Conservation (phyloP, 2,329 filamentous ascomycete genomes). For the Penicillium sp. region DNA sequence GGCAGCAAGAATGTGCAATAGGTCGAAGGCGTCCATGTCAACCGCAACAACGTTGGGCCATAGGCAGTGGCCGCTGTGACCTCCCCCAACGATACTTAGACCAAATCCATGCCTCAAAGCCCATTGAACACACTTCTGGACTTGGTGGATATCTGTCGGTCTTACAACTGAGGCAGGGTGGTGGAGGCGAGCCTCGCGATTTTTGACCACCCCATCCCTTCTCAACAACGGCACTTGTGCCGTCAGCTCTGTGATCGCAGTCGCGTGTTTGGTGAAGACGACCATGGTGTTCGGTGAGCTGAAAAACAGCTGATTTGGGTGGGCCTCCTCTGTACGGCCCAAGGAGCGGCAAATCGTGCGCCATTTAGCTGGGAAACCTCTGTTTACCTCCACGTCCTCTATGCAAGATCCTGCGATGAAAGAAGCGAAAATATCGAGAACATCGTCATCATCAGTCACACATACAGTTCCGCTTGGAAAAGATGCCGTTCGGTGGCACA, state of each 20-base stretch:
- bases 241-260: constrained; percentile 45
- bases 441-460: constrained; percentile 48
- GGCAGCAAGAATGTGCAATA: constrained; percentile 46
- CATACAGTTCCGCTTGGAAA: constrained; percentile 49
- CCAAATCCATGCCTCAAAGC: constrained; percentile 49
- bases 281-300: constrained; percentile 52
- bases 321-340: constrained; percentile 40
- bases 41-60: constrained; percentile 55
- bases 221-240: constrained; percentile 40
- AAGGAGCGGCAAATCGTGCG: constrained; percentile 55
- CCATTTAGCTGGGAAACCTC: constrained; percentile 44
- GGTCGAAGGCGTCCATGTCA: constrained; percentile 60
- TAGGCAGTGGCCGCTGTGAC: constrained; percentile 63
- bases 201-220: constrained; percentile 2
- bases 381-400: constrained; percentile 27
- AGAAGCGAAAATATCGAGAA: constrained; percentile 53
- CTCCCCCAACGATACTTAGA: constrained; percentile 57
- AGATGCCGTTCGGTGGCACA: constrained; percentile 49
- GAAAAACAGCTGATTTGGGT: constrained; percentile 49
- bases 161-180: constrained; percentile 47
- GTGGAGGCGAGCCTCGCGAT: constrained; percentile 48
- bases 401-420: constrained; percentile 54
- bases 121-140: constrained; percentile 61
- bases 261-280: constrained; percentile 52
- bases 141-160: constrained; percentile 50